phyloP scores from a whole-genome alignment of 768 basidiomycete species.

The Kwoniella europaea region DNA sequence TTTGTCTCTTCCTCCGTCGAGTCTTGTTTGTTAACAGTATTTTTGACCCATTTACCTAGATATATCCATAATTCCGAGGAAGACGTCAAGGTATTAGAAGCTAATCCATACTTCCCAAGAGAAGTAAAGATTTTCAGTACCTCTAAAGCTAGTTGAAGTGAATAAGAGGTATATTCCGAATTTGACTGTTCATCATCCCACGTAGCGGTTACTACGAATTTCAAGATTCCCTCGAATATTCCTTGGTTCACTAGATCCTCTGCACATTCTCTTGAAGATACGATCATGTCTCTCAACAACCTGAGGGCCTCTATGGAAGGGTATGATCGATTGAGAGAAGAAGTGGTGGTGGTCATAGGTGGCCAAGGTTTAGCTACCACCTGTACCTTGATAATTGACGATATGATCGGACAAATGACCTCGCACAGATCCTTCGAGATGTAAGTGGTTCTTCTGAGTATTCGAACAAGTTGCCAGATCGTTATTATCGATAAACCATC shows the following conservation, averaged over 20 bases:
- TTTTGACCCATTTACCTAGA: conserved; percentile 58
- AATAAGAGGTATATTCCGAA: conserved; percentile 32
- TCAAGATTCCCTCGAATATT: conserved; percentile 69
- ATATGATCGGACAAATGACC: conserved; percentile 34
- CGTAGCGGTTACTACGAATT: conserved; percentile 71
- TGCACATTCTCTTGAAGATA: conserved; percentile 74
- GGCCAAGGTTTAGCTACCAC: conserved; percentile 39
- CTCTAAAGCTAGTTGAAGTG: conserved; percentile 60
- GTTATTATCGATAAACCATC: conserved; percentile 38
- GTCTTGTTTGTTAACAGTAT: not conserved
- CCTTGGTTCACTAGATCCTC: conserved; percentile 62
- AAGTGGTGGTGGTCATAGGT: not conserved
- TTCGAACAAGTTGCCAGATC: conserved; percentile 39
- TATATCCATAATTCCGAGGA: conserved; percentile 65
- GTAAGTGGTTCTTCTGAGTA: conserved; percentile 36
- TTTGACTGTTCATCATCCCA: conserved; percentile 31
- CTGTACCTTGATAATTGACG: conserved; percentile 29
- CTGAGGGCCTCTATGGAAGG: conserved; percentile 34
- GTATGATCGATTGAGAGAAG: not conserved
- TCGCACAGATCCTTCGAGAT: conserved; percentile 29
- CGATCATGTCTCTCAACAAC: conserved; percentile 56
- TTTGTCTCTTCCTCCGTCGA: not conserved
- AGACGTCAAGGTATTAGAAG: conserved; percentile 70
- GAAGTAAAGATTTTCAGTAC: conserved; percentile 70
- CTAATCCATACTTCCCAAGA: conserved; percentile 79